These are phyloP conservation scores for Colletotrichum theobromicola DNA, from an alignment of 2,329 filamentous ascomycete species.

Conservation along the genomic window DNA sequence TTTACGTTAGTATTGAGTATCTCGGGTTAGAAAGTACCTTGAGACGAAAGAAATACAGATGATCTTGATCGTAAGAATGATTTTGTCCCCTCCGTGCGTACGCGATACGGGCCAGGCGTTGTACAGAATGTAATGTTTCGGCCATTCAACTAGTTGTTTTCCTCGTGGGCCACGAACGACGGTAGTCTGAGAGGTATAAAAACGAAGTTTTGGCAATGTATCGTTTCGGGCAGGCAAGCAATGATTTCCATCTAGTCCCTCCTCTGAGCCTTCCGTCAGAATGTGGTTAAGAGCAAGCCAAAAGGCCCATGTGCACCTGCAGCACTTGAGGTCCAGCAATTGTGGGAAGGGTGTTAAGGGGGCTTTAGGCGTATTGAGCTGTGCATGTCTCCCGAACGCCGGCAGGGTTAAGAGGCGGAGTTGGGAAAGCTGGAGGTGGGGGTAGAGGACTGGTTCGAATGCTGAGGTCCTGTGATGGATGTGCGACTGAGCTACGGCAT, in stretches of 20 bases:
- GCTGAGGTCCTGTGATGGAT: fast-evolving
- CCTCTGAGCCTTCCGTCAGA: too few relatives aligned
- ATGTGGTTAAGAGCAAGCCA: background rate
- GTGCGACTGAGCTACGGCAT: fast-evolving
- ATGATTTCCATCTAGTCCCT: fast-evolving
- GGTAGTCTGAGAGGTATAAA: too few relatives aligned
- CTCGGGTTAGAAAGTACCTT: background rate
- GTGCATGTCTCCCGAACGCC: fast-evolving
- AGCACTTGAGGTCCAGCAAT: background rate
- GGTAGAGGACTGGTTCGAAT: background rate
- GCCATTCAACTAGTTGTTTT: too few relatives aligned
- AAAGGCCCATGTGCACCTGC: background rate
- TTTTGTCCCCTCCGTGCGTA: background rate
- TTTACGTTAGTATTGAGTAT: background rate
- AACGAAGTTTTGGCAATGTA: too few relatives aligned
- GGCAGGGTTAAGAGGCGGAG: background rate
- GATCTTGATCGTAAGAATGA: background rate
- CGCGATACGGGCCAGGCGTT: background rate
- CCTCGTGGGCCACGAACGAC: too few relatives aligned
- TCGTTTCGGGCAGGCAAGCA: background rate
- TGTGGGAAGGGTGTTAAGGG: background rate
- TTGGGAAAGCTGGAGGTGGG: background rate
- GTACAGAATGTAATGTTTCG: background rate
- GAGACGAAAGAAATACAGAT: background rate
- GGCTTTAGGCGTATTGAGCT: background rate